Evolutionary conservation across 768 basidiomycete species (phyloP), one percentile per base, ranked within the genome.

Genomic region (Crucibulum laeve): DNA sequence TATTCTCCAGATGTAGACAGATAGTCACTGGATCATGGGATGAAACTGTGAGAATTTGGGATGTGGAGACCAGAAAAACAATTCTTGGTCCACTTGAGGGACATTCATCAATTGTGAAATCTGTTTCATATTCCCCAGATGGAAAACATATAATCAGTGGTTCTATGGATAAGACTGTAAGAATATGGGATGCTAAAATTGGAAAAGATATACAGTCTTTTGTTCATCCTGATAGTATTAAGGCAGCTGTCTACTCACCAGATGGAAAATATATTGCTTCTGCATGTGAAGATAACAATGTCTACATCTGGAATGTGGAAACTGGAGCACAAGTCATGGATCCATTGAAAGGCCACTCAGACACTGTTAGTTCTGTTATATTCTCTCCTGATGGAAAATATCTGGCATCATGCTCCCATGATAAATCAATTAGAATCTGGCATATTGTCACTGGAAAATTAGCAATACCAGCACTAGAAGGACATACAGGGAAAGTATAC

Each of bases 371-470:
- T 19, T 47, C 70, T 4, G 57, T 76, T 22, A 64, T 71, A 33
- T 78, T 74, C 56, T 74, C 75, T 49, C 76, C 76, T 0, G 57
- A 61, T 15, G 74, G 76, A 15, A 75, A 70, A 51, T 67, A 60
- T 53, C 6, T 78, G 23, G 61, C 75, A 5, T 75, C 72, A 3
- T 74, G 71, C 0, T 50, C 46, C 23, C 70, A 74, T 57, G 76
- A 79, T 62, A 69, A 30, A 30, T 8, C 28, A 30, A 30, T 30
- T 30, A 30, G 28, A 30, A 30, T 30, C 8, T 30, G 28, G 28
- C 8, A 30, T 8, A 8, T 30, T 30, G n/a, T 8, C 8, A 30
- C 28, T 30, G 28, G n/a, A n/a, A 30, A 30, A 30, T 30, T n/a
- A 30, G 8, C n/a, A 8, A n/a, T 30, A 30, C 8, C n/a, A 30